These are phyloP conservation scores for Medicago lupulina DNA, from an alignment of 306 rosid genomes.

Conservation along the genomic window DNA sequence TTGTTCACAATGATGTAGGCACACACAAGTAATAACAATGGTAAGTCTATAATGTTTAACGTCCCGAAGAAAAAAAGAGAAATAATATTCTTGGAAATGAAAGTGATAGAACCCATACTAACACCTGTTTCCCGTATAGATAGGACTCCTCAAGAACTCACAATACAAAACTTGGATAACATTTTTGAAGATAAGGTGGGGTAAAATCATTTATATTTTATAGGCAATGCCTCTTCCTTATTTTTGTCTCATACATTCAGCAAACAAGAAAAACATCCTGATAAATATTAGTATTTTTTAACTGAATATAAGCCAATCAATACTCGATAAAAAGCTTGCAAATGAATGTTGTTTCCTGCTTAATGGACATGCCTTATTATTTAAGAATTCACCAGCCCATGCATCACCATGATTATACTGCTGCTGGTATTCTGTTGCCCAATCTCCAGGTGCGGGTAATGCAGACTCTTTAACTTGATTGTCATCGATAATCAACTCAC, in stretches of 20 bases:
- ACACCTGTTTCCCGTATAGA: constrained; percentile 2
- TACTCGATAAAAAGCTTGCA: constrained; percentile 24
- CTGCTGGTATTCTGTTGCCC: constrained; percentile 87
- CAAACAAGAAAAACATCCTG: constrained; percentile 16
- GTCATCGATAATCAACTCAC: constrained; percentile 88
- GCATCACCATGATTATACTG: constrained; percentile 60
- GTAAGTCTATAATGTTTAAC: background rate
- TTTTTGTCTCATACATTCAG: constrained; percentile 1
- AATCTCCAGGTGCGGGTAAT: constrained; percentile 71
- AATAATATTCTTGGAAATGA: background rate
- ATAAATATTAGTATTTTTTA: background rate
- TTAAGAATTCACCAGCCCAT: constrained; percentile 89
- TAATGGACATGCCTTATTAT: constrained; percentile 52
- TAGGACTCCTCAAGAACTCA: constrained; percentile 19
- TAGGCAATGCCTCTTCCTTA: background rate
- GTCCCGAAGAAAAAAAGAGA: background rate
- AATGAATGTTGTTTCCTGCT: constrained; percentile 34
- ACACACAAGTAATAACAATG: background rate
- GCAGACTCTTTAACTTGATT: constrained; percentile 83
- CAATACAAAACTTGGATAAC: constrained; percentile 9
- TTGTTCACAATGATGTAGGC: constrained; percentile 10
- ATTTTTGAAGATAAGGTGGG: background rate
- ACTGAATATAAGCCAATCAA: constrained; percentile 26
- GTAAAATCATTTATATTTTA: background rate
- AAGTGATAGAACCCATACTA: constrained; percentile 21